These are phyloP conservation scores for Aureoboletus auriporus DNA, from an alignment of 768 basidiomycete species.

Conservation along the genomic window DNA sequence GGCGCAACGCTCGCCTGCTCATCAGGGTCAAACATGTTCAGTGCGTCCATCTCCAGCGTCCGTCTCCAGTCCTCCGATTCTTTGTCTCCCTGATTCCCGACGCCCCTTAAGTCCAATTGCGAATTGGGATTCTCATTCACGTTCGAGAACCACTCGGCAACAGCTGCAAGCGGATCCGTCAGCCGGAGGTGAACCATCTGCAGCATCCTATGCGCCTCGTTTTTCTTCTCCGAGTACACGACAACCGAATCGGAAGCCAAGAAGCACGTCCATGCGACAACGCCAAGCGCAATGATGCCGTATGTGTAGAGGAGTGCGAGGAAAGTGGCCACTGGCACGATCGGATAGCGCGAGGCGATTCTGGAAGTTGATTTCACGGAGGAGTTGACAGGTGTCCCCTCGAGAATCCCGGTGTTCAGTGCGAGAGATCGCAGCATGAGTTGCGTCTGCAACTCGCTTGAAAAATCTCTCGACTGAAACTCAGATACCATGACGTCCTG, in stretches of 20 bases:
- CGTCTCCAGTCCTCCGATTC: neutral
- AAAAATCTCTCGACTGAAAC: neutral
- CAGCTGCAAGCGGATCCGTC: neutral
- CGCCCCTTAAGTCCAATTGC: neutral
- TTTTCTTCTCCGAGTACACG: neutral
- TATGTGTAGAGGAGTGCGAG: neutral
- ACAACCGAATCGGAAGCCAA: neutral
- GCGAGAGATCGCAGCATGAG: conserved; percentile 1
- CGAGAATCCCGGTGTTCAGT: neutral
- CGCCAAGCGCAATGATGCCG: neutral
- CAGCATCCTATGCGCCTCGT: neutral
- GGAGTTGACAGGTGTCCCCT: neutral
- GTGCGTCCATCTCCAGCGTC: conserved; percentile 1
- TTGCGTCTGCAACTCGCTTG: neutral
- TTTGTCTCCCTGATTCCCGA: neutral
- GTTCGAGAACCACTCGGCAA: neutral
- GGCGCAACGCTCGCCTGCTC: neutral
- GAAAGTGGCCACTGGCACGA: neutral
- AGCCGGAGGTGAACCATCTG: conserved; percentile 3
- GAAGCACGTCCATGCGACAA: neutral
- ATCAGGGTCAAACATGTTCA: neutral
- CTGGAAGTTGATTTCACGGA: neutral
- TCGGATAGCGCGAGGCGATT: neutral
- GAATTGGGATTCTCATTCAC: neutral
- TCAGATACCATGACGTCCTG: neutral